Evolutionary conservation across 169 alveolate genomes (phyloP).

Genomic region (Plasmodium inui): DNA sequence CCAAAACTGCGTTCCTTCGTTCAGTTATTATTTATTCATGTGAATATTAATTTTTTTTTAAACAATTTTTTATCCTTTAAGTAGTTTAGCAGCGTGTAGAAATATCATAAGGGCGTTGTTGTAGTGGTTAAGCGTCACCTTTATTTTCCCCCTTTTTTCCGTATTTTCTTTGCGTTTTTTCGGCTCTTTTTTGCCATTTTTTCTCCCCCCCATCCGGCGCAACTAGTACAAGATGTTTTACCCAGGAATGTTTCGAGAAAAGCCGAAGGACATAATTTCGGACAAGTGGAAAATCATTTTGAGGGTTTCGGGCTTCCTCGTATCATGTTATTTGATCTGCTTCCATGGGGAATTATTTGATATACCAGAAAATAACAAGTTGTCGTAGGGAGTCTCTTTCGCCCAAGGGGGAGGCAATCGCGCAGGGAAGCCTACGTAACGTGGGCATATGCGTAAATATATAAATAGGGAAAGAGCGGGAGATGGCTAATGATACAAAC

Average conservation of each 20-base stretch:
- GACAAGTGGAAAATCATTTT: conserved; percentile 78
- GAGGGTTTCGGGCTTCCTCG: conserved; percentile 81
- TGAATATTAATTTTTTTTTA: neutral
- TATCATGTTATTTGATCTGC: conserved; percentile 79
- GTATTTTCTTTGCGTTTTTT: neutral
- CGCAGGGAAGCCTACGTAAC: neutral
- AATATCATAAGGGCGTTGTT: neutral
- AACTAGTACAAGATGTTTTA: conserved; percentile 79
- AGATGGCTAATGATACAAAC: neutral
- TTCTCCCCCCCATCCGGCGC: neutral
- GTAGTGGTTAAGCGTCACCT: neutral
- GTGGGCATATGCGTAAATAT: neutral
- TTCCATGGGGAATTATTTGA: conserved; percentile 85
- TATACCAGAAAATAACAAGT: conserved; percentile 83
- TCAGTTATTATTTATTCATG: neutral
- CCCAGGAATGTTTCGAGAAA: conserved; percentile 85
- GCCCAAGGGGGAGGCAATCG: neutral
- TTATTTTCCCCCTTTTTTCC: neutral
- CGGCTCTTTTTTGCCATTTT: neutral
- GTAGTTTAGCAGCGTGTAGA: neutral
- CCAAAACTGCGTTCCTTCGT: neutral
- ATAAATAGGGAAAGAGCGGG: neutral
- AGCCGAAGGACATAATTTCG: conserved; percentile 80
- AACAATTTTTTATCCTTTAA: neutral
- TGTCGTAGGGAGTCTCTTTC: conserved; percentile 48